Evolutionary conservation across 148 eudicot genomes (phyloP), one percentile per base, ranked within the genome.

Genomic region (Cornus florida): DNA sequence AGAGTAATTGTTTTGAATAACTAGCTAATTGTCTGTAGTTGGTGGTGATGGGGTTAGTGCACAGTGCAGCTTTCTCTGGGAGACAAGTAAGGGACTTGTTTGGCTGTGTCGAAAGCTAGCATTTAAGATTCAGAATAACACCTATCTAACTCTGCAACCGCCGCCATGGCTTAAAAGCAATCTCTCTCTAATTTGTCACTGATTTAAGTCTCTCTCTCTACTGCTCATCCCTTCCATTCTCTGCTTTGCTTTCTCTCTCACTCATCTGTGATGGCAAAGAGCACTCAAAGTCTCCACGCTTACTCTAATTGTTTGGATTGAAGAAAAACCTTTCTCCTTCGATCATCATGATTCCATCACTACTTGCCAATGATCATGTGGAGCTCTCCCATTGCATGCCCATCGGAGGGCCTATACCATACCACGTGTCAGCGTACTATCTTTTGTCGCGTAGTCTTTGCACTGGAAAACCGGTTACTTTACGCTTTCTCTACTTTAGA

Each of bases 161-260:
- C 92, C 92, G 90, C 89, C 90, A 89, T 87, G 69, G 82, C 81
- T 64, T 75, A 74, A 77, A 83, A 83, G 73, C 82, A 74, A 57
- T 67, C 50, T 77, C 64, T 72, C 64, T 65, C 76, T 59, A 28
- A 68, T 64, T 11, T 74, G 28, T 28, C 28, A 28, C 28, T 28
- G 28, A 28, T 28, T 28, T 28, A 28, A 28, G 68, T 64, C 14
- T 74, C 79, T 68, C 53, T 77, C 31, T 14, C 77, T 71, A 67
- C 38, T 72, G 17, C 19, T 74, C 20, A 53, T 38, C 79, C 32
- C 59, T 71, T 62, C 74, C 66, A 35, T 31, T 73, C 74, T 69
- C 79, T 43, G 48, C 48, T 6, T 4, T 4, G 20, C 57, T 67
- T 48, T 77, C 64, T 46, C 39, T 72, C 74, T 69, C 79, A 19